Base-by-base conservation (phyloP, 1,284 basidiomycete species). In the Puccinia hordei region DNA sequence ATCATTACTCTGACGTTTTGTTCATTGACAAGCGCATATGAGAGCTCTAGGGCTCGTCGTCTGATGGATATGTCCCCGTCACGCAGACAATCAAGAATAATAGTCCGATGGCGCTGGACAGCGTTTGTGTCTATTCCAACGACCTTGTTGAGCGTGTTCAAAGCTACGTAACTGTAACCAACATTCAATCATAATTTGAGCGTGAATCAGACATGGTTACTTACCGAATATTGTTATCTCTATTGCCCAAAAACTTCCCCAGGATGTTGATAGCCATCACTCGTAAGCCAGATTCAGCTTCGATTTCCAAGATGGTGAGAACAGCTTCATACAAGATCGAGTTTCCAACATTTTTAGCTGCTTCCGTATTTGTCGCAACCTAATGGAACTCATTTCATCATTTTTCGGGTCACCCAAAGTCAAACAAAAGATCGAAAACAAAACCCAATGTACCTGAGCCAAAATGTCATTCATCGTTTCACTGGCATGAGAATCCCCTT, bases 211-310 rank as follows among this genome's bases (percentile, higher is more conserved):
- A 61, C 24, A 44, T 19, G 55, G 41, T 12, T 51, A 86, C 89
- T 80, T 84, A 95, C 93, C 95, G 90, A 84, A 99, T 99, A 85
- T 99, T 99, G 87, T 99, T 99, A 86, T 99, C 97, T 44, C 94
- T 90, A 87, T 99, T 99, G 85, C 93, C 92, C 84, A 99, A 88
- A 88, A 99, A 99, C 87, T 98, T 99, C 82, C 97, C 97, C 61
- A 99, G 89, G 81, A 99, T 98, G 85, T 99, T 99, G 87, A 99
- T 99, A 0, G 97, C 97, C 97, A 99, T 98, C 75, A 99, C 96
- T 6, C 97, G 91, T 55, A 99, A 87, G 30, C 95, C 94, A 80
- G 90, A 92, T 86, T 99, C 97, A 10, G 97, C 96, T 85, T 98
- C 95, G 82, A 99, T 99, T 83, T 99, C 96, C 69, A 99, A 89